Base-by-base conservation (phyloP, 2,329 filamentous ascomycete species). In the Akanthomyces uredinophilus region DNA sequence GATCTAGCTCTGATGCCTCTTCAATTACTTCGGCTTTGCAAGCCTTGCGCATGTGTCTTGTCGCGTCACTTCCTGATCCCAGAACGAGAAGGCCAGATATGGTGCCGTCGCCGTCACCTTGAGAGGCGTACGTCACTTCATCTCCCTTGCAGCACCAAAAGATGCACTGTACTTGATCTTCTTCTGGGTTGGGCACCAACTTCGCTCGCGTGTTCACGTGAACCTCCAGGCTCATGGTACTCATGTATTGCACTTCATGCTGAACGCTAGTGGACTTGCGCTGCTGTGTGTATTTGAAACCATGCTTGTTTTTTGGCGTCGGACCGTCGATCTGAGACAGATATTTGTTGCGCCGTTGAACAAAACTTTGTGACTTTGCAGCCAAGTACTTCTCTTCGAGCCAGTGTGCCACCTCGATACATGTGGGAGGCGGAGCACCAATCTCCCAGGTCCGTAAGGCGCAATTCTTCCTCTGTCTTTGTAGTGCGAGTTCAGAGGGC, bases 211-310 rank as follows among this genome's bases (percentile, higher is more conserved):
- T 95, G 68, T 96, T 96, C 65, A 96, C 88, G 71, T 99, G 94
- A 5, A 98, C 78, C 72, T 99, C 95, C 7, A 99, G 75, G 67
- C 92, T 96, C 91, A 99, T 93, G 20, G 89, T 92, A 67, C 91
- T 96, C 95, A 99, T 98, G 72, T 96, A 96, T 68, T 95, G 90
- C 3, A 86, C 87, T 72, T 96, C 91, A 66, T 94, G 90, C 69
- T 91, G 85, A 20, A 96, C 87, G 66, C 87, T 92, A 0, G 88
- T 90, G 1, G 87, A 87, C 66, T 87, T 85, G 64, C 83, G 82
- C 70, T 87, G 90, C 67, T 93, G 92, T 0, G 89, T 92, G 72
- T 90, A 96, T 71, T 93, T 95, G 78, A 93, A 94, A 0, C 89
- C 91, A 71, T 94, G 82, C 64, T 85, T 88, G 68, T 91, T 90